Evolutionary conservation across 495 filamentous ascomycete species (phyloP), one percentile per base, ranked within the genome.

Genomic region (Hypoxylon fuscum): DNA sequence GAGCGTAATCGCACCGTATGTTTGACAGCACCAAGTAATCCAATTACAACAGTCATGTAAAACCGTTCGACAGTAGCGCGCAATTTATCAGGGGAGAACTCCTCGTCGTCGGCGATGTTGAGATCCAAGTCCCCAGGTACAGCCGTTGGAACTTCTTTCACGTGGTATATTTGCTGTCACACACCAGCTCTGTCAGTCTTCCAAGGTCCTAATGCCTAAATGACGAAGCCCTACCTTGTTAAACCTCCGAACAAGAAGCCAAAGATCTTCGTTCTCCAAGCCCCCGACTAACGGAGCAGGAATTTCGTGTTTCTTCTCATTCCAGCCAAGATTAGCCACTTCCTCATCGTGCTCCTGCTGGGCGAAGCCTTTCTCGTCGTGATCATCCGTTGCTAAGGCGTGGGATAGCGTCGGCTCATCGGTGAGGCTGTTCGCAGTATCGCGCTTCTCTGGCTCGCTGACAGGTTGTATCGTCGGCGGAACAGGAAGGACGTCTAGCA

Each of bases 31-130:
- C 79, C 83, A 11, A 90, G 79, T 42, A 91, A 15, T 1, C 88
- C 86, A 25, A 95, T 84, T 2, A 89, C 78, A 1, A 96, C 85
- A 0, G 90, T 91, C 79, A 88, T 93, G 72, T 96, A 96, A 22
- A 96, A 81, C 7, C 92, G 78, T 72, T 96, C 92, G n/a, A 96
- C 61, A 34, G 87, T 92, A 15, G 85, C 85, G 14, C 92, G 82
- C 60, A 96, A 74, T 69, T 96, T 96, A 72, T 96, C 92, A 0
- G 92, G 92, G 0, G 89, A 90, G 72, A 93, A 95, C 59, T 91
- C 87, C 34, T 96, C 92, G 55, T 93, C 86, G 31, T 92, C 88
- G 0, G 89, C 87, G 41, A 90, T 87, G 52, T 91, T 89, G 10
- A 95, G 79, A 74, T 96, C 92, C n/a, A 96, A 73, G 18, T 86